These are phyloP conservation scores for Lithospermum erythrorhizon DNA, from an alignment of 257 asterid species.

Conservation along the genomic window DNA sequence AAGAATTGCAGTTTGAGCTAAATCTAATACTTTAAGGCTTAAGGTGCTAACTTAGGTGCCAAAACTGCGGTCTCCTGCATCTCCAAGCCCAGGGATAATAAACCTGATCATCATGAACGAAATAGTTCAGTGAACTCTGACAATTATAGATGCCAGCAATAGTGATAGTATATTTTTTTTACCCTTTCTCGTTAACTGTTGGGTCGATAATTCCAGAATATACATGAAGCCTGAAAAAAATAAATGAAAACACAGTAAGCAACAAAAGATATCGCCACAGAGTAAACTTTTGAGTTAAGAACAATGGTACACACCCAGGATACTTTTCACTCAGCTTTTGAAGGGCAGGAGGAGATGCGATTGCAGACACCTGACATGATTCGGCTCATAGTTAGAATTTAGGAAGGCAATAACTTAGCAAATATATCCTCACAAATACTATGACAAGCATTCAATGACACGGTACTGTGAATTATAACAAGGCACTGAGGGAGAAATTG, in stretches of 20 bases:
- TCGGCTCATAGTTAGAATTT: background rate
- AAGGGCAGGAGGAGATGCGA: constrained; percentile 94
- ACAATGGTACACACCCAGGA: constrained; percentile 47
- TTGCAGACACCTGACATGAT: constrained; percentile 53
- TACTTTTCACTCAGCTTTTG: constrained; percentile 64
- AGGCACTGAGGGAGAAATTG: too few relatives aligned
- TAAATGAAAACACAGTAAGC: background rate
- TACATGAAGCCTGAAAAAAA: constrained; percentile 72
- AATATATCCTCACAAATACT: background rate
- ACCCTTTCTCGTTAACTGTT: constrained; percentile 76
- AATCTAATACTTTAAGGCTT: background rate
- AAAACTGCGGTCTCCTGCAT: constrained; percentile 92
- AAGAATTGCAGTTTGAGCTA: background rate
- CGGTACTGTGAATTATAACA: too few relatives aligned
- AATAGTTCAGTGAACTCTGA: background rate
- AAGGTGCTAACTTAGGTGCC: constrained; percentile 40
- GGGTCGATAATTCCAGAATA: constrained; percentile 87
- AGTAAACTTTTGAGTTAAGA: background rate
- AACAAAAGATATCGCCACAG: background rate
- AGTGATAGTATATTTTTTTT: constrained; percentile 5
- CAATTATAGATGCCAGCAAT: background rate
- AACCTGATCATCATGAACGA: constrained; percentile 42
- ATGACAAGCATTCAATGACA: background rate
- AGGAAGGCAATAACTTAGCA: background rate
- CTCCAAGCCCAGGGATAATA: constrained; percentile 90